Percentiles rank a stretch among this genome's conserved stretches.
phyloP scores from a whole-genome alignment of 495 filamentous ascomycete species.

The Penicillium egyptiacum region DNA sequence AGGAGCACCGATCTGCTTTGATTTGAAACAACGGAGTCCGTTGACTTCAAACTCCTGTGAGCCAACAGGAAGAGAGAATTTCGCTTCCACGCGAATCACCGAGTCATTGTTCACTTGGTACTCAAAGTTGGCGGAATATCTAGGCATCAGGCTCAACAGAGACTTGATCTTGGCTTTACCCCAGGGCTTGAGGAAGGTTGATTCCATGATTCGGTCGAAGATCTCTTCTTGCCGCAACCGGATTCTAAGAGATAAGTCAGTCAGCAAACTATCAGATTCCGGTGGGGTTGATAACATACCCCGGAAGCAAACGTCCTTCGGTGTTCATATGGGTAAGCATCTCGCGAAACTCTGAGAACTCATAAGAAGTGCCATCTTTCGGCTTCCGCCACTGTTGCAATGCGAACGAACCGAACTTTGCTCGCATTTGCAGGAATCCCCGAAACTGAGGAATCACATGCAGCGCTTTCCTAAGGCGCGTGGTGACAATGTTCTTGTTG shows the following conservation, averaged over 20 bases:
- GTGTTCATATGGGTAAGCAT: neutral
- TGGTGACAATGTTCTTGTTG: constrained; percentile 1
- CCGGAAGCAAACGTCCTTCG: constrained; percentile 3
- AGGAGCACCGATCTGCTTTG: constrained; percentile 18
- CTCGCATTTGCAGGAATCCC: constrained; percentile 9
- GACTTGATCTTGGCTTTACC: constrained; percentile 34
- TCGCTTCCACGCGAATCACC: constrained; percentile 40
- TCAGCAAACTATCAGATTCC: neutral
- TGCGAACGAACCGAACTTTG: constrained; percentile 2
- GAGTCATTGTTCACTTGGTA: constrained; percentile 32
- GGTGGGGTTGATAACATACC: neutral
- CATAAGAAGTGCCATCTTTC: neutral
- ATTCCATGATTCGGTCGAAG: constrained; percentile 27
- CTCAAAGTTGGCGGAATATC: constrained; percentile 45
- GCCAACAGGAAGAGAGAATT: constrained; percentile 29
- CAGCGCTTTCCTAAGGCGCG: neutral
- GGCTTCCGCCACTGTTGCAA: constrained; percentile 1
- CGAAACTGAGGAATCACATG: neutral
- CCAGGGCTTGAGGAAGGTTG: constrained; percentile 49
- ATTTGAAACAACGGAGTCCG: constrained; percentile 37
- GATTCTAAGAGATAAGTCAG: constrained; percentile 18
- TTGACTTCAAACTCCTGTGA: constrained; percentile 32
- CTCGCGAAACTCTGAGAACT: constrained; percentile 4
- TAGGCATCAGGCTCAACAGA: constrained; percentile 28
- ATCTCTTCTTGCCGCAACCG: constrained; percentile 26